Base-by-base conservation (phyloP, 176 grass and related monocot genomes). In the Elymus sibiricus region DNA sequence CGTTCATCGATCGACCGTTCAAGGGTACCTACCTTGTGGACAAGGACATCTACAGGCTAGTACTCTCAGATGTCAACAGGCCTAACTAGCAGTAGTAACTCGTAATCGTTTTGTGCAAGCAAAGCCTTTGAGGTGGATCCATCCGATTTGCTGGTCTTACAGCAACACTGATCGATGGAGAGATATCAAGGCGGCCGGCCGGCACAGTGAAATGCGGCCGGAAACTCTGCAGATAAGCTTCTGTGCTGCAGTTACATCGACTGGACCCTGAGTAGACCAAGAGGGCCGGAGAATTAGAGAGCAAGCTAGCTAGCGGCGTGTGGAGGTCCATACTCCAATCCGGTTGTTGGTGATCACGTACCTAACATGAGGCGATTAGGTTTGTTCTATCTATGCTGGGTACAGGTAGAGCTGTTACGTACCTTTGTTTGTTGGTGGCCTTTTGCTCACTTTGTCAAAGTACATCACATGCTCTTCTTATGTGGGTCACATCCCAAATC, bases 291-390 rank as follows among this genome's bases (percentile, higher is more conserved):
- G 8, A 26, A 25, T 60, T 56, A 70, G 58, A 35, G 15, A 67
- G n/a, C 46, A 90, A 79, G 88, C 78, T 63, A 79, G 88, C 78
- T 63, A 70, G 59, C 67, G 27, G 46, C 13, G 53, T 22, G 53
- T 31, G 15, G 34, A 79, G 51, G 68, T 68, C 58, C 47, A 68
- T 21, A 29, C 35, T 76, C 67, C 12, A 59, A 31, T 60, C 81
- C 81, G 76, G 81, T 87, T 83, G 85, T 81, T 84, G 39, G 53
- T 56, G 53, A 64, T 76, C 75, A 61, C 43, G 19, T 26, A 90
- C 89, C 89, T 84, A 87, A 76, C 76, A 47, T 25, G 27, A 80
- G 77, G 28, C 17, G 35, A 76, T 66, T 84, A 69, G 80, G 77
- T 56, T 85, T 35, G 76, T 38, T 76, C 6, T 32, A 19, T 62